Evolutionary conservation across 2,329 filamentous ascomycete genomes (phyloP).

Genomic region (Trichoderma hamatum): DNA sequence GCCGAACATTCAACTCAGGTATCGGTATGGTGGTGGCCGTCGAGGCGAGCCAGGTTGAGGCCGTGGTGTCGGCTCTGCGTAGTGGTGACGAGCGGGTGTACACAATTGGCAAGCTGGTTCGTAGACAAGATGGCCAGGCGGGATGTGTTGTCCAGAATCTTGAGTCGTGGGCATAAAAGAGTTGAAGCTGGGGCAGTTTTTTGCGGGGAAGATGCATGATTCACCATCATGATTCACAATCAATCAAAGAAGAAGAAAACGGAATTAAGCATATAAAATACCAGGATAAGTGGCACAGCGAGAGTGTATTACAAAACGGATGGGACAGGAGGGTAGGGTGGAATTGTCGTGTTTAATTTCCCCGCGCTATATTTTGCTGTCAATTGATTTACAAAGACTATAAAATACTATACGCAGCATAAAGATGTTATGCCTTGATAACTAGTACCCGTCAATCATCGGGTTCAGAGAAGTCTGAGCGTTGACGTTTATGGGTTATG

Average conservation of each 20-base stretch:
- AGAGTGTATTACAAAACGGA: constrained; percentile 17
- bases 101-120: constrained; percentile 71
- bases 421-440: not conserved
- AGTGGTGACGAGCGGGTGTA: constrained; percentile 73
- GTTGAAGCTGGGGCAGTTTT: not conserved
- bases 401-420: not conserved
- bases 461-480: not conserved
- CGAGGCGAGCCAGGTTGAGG: constrained; percentile 62
- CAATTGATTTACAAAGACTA: constrained; percentile 4
- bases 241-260: not conserved
- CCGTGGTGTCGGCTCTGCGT: constrained; percentile 60
- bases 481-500: not conserved
- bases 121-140: constrained; percentile 48
- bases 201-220: not conserved
- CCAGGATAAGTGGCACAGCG: not conserved
- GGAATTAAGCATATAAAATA: constrained; percentile 9
- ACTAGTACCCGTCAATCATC: not conserved
- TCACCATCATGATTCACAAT: not conserved
- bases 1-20: constrained; percentile 90
- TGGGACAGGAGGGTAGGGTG: not conserved
- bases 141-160: constrained; percentile 43
- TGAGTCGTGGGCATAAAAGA: constrained; percentile 37
- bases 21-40: constrained; percentile 93
- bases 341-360: not conserved
- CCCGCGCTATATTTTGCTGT: not conserved